Base-by-base conservation (phyloP, 1,284 basidiomycete species). In the Volvariella surrecta region DNA sequence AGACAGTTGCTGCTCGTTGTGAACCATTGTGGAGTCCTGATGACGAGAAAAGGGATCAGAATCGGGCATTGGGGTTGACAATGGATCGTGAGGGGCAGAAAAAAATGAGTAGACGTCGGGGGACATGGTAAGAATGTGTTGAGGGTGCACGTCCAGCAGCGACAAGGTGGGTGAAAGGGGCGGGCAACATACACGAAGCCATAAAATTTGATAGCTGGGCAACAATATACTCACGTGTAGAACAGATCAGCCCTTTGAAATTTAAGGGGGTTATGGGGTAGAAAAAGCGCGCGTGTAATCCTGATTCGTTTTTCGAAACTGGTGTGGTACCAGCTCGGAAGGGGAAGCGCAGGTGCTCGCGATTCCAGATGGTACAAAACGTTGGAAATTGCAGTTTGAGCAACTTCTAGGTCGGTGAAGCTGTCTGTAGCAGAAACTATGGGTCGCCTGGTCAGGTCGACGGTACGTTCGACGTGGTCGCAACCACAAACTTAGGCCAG, bases 71-170 rank as follows among this genome's bases (percentile, higher is more conserved):
- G 54, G 46, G 48, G 52, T 46, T 52, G 53, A 17, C 4, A 19
- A 19, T 35, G 34, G 34, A 15, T 52, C 48, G 37, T 57, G 52
- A 41, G 63, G 58, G 42, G 61, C 58, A 53, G 63, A 66, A 50
- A 61, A 60, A 13, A 64, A 60, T 55, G 68, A 65, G 56, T 64
- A 60, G 53, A 63, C 58, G 55, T 55, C 58, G 32, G 53, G 56
- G 39, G 58, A 56, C 42, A 55, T 53, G 40, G 44, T 32, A 44
- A 45, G 45, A 47, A 50, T 51, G 41, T 15, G 7, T 35, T 15
- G n/a, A 8, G 6, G 34, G 34, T 35, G 34, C 13, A 6, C 34
- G 7, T 6, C 6, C 18, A 19, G 34, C 34, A 35, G 34, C n/a
- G 34, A 15, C 6, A 16, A n/a, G 6, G 6, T 35, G n/a, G n/a